phyloP scores from a whole-genome alignment of 257 asterid genomes.

The Solanum sejunctum region DNA sequence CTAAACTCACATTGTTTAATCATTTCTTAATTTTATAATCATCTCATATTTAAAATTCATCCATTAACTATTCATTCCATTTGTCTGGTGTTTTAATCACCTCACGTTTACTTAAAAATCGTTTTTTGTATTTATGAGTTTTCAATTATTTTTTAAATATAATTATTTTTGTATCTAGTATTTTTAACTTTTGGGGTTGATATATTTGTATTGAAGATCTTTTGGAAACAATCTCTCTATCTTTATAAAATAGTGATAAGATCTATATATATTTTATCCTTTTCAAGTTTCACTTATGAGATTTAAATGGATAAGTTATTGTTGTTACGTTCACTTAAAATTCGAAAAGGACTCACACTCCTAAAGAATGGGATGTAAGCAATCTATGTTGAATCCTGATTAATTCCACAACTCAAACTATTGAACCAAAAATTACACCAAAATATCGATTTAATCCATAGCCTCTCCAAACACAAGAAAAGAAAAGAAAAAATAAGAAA shows the following conservation, averaged over 20 bases:
- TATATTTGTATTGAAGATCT: too few relatives aligned
- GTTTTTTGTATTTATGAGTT: too few relatives aligned
- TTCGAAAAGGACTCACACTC: rapidly evolving
- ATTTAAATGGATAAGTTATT: too few relatives aligned
- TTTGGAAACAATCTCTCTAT: too few relatives aligned
- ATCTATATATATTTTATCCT: too few relatives aligned
- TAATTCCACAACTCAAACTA: not conserved
- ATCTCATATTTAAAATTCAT: not conserved
- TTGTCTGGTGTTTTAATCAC: not conserved
- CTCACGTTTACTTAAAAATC: rapidly evolving
- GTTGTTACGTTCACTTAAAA: not conserved
- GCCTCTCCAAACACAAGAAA: not conserved
- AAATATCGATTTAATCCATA: not conserved
- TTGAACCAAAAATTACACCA: not conserved
- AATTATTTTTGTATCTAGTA: too few relatives aligned
- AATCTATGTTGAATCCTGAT: rapidly evolving
- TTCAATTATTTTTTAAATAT: too few relatives aligned
- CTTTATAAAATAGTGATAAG: too few relatives aligned
- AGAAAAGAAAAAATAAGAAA: not conserved
- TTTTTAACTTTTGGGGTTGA: too few relatives aligned
- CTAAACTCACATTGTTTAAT: not conserved
- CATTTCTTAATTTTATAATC: not conserved
- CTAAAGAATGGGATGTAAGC: not conserved
- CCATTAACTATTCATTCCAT: not conserved
- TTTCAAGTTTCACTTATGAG: too few relatives aligned